Evolutionary conservation across 495 filamentous ascomycete genomes (phyloP).

Genomic region (Astrothelium macrocarpum): DNA sequence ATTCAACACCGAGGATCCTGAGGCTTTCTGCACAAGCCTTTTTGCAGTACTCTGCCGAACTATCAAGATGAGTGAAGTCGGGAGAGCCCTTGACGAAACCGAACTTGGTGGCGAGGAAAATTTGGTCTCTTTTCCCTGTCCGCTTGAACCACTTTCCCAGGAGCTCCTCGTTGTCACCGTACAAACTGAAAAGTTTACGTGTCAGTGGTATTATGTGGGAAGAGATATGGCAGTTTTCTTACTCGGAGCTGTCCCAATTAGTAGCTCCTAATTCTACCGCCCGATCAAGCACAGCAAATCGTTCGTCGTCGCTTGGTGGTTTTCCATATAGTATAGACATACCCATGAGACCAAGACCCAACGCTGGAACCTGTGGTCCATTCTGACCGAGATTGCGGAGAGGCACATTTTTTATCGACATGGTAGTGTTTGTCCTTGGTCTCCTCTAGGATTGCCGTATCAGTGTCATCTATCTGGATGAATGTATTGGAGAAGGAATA

Average conservation of each 20-base stretch:
- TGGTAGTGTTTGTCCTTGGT: too few species aligned
- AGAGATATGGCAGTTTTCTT: constrained; percentile 23
- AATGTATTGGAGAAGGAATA: too few species aligned
- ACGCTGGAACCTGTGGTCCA: constrained; percentile 41
- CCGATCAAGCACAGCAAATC: constrained; percentile 43
- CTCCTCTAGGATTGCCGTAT: too few species aligned
- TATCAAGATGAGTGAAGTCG: constrained; percentile 23
- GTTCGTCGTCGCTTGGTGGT: constrained; percentile 35
- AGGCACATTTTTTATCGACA: neutral
- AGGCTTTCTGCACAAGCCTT: constrained; percentile 39
- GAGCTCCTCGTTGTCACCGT: constrained; percentile 44
- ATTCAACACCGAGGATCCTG: constrained; percentile 34
- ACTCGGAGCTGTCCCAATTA: constrained; percentile 54
- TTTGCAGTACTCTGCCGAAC: constrained; percentile 38
- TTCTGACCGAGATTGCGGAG: constrained; percentile 37
- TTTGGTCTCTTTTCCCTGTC: constrained; percentile 43
- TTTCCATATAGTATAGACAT: constrained; percentile 37
- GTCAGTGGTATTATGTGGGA: neutral
- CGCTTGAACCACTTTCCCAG: constrained; percentile 48
- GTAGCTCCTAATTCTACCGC: constrained; percentile 45
- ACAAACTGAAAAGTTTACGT: constrained; percentile 19
- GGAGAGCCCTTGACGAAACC: constrained; percentile 30
- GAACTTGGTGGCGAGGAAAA: constrained; percentile 54
- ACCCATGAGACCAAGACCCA: constrained; percentile 49
- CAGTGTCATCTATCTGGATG: too few species aligned